Percentiles rank a stretch among this genome's conserved stretches.
These are phyloP conservation scores for Neurospora sp. DNA, from an alignment of 495 filamentous ascomycete species.

Conservation along the genomic window DNA sequence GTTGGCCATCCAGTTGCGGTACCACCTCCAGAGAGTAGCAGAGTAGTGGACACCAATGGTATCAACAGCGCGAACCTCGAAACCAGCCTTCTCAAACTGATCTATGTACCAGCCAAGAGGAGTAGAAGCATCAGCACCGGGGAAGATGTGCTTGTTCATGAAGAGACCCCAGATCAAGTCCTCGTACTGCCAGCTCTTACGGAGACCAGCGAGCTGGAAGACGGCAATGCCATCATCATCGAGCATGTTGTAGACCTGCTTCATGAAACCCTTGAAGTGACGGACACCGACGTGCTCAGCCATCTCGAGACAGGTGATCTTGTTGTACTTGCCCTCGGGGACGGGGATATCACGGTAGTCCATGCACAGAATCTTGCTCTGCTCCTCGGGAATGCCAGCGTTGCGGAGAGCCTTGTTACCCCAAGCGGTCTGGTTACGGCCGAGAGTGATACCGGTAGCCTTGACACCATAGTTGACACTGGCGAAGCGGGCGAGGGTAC, in stretches of 20 bases:
- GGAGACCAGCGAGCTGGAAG: conserved; percentile 72
- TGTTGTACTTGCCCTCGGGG: conserved; percentile 59
- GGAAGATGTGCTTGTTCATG: conserved; percentile 92
- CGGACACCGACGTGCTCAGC: conserved; percentile 81
- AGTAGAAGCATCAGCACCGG: conserved; percentile 75
- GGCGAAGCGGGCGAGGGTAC: conserved; percentile 72
- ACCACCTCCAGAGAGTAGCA: conserved; percentile 96
- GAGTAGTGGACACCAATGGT: conserved; percentile 96
- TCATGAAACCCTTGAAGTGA: conserved; percentile 56
- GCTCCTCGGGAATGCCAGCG: conserved; percentile 55
- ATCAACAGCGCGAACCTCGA: conserved; percentile 67
- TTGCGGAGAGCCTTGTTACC: conserved; percentile 64
- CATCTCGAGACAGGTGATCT: conserved; percentile 87
- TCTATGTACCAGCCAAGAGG: conserved; percentile 65
- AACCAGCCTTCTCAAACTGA: conserved; percentile 64
- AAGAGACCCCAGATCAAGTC: conserved; percentile 81
- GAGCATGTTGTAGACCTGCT: conserved; percentile 74
- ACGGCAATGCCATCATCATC: conserved; percentile 79
- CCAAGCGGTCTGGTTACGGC: conserved; percentile 77
- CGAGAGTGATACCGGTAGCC: conserved; percentile 71
- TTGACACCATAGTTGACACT: conserved; percentile 68
- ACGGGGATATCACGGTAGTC: conserved; percentile 77
- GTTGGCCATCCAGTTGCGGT: conserved; percentile 97
- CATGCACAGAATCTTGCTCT: conserved; percentile 70
- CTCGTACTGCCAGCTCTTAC: conserved; percentile 82